These are phyloP conservation scores for Acorus gramineus DNA, from an alignment of 106 monocot species.

Conservation along the genomic window DNA sequence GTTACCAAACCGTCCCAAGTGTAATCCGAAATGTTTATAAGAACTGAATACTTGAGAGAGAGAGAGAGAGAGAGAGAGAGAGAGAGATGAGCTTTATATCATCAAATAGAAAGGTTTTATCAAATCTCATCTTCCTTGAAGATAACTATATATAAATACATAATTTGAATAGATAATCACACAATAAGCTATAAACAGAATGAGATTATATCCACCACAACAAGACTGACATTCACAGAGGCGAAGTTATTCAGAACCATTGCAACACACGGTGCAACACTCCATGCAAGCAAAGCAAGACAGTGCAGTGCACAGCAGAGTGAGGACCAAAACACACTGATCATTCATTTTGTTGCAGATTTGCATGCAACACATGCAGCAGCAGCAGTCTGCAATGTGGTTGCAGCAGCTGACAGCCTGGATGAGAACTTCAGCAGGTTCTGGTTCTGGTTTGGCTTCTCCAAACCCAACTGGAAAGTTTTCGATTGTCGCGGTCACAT, in stretches of 20 bases:
- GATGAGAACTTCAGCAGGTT: slow-evolving; percentile 15
- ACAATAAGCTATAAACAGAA: no score
- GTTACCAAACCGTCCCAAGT: no score
- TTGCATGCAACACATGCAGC: slow-evolving; percentile 64
- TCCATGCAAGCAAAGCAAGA: slow-evolving; percentile 59
- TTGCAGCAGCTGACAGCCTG: slow-evolving; percentile 60
- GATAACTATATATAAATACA: no score
- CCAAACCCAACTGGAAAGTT: slow-evolving; percentile 44
- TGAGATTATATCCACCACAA: no score
- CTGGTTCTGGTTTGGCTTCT: slow-evolving; percentile 18
- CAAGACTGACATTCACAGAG: no score
- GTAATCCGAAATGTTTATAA: no score
- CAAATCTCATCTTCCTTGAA: no score
- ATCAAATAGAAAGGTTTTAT: no score
- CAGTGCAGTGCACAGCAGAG: slow-evolving; percentile 55
- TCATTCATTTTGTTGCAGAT: slow-evolving; percentile 55
- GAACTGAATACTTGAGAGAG: no score
- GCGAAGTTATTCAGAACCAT: slow-evolving; percentile 6
- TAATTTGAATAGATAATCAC: no score
- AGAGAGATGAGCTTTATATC: no score
- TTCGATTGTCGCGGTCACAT: slow-evolving; percentile 45
- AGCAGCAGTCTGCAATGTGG: slow-evolving; percentile 44
- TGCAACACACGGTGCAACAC: slow-evolving; percentile 62
- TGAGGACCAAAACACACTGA: slow-evolving; percentile 31
- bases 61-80: no score